Evolutionary conservation across 257 asterid genomes (phyloP).

Genomic region (Vinca minor): DNA sequence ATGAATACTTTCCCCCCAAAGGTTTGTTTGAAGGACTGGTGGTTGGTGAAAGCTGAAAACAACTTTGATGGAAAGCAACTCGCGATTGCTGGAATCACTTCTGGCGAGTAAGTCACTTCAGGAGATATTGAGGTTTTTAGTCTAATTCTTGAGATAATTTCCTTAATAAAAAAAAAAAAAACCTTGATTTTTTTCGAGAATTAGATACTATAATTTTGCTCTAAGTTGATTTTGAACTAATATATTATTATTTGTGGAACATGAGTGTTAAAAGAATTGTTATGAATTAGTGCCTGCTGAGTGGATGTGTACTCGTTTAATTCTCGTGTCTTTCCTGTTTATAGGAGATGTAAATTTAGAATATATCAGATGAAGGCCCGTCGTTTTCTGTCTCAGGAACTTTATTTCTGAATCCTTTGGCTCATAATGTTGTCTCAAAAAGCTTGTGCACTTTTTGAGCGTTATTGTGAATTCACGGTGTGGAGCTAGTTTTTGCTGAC

Average conservation of each 20-base stretch:
- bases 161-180: no score
- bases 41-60: conserved; percentile 49
- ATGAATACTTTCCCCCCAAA: conserved; percentile 9
- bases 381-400: not conserved
- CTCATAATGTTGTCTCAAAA: not conserved
- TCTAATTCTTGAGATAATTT: not conserved
- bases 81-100: conserved; percentile 49
- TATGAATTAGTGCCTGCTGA: not conserved
- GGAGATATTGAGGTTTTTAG: not conserved
- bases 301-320: not conserved
- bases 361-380: not conserved
- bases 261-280: not conserved
- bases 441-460: not conserved
- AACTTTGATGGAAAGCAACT: conserved; percentile 39
- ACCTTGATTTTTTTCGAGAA: not conserved
- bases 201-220: not conserved
- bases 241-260: no score
- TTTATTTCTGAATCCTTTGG: not conserved
- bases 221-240: not conserved
- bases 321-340: not conserved
- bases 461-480: not conserved
- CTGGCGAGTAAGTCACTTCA: conserved; percentile 32
- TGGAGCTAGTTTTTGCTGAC: not conserved
- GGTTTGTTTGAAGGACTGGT: conserved; percentile 68
- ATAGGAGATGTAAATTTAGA: not conserved